Evolutionary conservation across 2,329 filamentous ascomycete species (phyloP).

Genomic region (Aspergillus clavatus): DNA sequence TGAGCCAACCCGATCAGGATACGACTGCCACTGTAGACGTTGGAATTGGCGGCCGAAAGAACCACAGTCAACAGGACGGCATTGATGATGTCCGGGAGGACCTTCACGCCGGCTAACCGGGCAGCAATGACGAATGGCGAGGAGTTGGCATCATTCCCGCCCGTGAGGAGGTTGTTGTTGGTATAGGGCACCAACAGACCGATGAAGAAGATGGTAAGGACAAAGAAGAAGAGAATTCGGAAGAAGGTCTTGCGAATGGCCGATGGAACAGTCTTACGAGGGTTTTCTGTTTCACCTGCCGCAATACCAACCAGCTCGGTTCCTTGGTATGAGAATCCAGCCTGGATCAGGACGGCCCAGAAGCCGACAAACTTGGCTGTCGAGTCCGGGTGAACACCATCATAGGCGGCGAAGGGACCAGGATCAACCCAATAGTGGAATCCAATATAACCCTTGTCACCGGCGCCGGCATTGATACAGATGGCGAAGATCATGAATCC

Average conservation of each 20-base stretch:
- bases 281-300: constrained; percentile 71
- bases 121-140: constrained; percentile 44
- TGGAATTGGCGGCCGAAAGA: constrained; percentile 41
- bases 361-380: constrained; percentile 60
- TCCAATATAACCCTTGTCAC: constrained; percentile 64
- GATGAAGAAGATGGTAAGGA: constrained; percentile 55
- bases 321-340: constrained; percentile 48
- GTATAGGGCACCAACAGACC: constrained; percentile 63
- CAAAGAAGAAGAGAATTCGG: constrained; percentile 61
- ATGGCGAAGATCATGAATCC: constrained; percentile 75
- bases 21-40: constrained; percentile 51
- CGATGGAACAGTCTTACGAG: constrained; percentile 64
- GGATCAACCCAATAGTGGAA: constrained; percentile 67
- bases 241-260: constrained; percentile 73
- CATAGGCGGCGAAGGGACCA: constrained; percentile 61
- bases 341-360: constrained; percentile 47
- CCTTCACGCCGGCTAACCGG: constrained; percentile 33
- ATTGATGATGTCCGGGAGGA: constrained; percentile 40
- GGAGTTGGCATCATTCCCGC: constrained; percentile 31
- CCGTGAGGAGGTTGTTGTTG: constrained; percentile 51
- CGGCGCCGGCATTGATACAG: constrained; percentile 67
- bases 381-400: constrained; percentile 15
- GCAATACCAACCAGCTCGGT: constrained; percentile 72
- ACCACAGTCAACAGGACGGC: constrained; percentile 41
- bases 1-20: constrained; percentile 63